Base-by-base conservation (phyloP, 768 basidiomycete genomes). In the Auriscalpium vulgare region DNA sequence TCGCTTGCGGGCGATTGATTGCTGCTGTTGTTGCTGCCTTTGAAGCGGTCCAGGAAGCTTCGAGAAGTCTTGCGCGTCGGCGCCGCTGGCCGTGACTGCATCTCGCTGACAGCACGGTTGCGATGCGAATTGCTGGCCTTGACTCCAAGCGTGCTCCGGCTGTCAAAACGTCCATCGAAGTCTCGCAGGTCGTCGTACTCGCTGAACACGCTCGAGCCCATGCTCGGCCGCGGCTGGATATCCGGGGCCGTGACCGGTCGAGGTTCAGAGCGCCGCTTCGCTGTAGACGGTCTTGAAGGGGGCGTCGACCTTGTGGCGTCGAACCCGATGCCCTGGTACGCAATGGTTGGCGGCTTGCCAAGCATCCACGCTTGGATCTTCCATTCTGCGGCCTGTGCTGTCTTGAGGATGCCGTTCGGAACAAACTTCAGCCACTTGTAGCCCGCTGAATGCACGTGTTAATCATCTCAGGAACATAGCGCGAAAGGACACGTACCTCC, bases 371-470 rank as follows among this genome's bases (percentile, higher is more conserved):
- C 89, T 66, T 97, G 93, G 47, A 98, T 76, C 69, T 88, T 92
- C 94, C 94, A 97, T 66, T 99, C 95, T 0, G 95, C 95, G 4
- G 93, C 91, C 69, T 95, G 94, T 0, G 94, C 95, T 0, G 94
- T 94, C 74, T 90, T 93, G 60, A 99, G 76, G 40, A 99, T 82
- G 34, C 89, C 85, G 58, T 89, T 91, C 1, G 95, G 95, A 7
- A 99, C 89, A 67, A 94, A 98, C 70, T 94, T 95, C 52, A 99
- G 78, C 93, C 94, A 97, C 66, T 88, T 94, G 73, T 97, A 97
- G 14, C 91, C 87, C 65, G 79, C 88, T 89, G 59, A 10, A 45
- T 55, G 34, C 44, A 38, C 29, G 38, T 43, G 40, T 44, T 44
- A 63, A 38, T 62, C 11, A 61, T 50, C 47, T 34, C 13, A 23